phyloP scores from a whole-genome alignment of 805 yeast genomes.

The Saccharomycopsis sp. region DNA sequence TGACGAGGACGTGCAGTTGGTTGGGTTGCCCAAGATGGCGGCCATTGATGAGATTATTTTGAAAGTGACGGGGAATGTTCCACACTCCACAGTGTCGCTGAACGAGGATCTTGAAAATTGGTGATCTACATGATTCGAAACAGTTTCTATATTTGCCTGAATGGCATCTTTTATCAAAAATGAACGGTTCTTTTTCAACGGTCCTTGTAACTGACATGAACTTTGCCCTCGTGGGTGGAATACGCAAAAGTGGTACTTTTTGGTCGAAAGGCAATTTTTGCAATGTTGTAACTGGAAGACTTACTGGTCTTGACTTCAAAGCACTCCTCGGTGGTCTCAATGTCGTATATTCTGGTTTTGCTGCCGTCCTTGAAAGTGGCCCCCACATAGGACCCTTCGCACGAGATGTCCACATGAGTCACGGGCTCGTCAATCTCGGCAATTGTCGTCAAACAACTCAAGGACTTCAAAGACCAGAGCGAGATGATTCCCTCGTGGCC shows the following conservation, averaged over 20 bases:
- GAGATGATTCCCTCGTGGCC: conserved; percentile 16
- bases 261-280: conserved; percentile 12
- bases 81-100: background rate
- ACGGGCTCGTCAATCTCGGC: conserved; percentile 18
- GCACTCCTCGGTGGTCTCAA: conserved; percentile 2
- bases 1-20: background rate
- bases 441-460: conserved; percentile 13
- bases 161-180: too few relatives aligned
- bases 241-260: conserved; percentile 10
- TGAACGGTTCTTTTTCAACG: background rate
- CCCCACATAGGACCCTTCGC: conserved; percentile 13
- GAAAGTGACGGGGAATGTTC: background rate
- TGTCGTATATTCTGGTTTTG: conserved; percentile 8
- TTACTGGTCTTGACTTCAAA: conserved; percentile 5
- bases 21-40: conserved; percentile 1
- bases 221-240: conserved; percentile 8
- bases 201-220: conserved; percentile 1
- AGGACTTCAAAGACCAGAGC: conserved; percentile 10
- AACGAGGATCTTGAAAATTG: conserved; percentile 3
- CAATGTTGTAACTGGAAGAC: conserved; percentile 6
- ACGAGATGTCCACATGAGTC: conserved; percentile 5
- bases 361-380: conserved; percentile 16
- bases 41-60: conserved; percentile 1
- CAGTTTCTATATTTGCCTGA: background rate
- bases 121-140: conserved; percentile 1